Evolutionary conservation across 805 yeast genomes (phyloP).

Genomic region (Wickerhamiella dianesei): DNA sequence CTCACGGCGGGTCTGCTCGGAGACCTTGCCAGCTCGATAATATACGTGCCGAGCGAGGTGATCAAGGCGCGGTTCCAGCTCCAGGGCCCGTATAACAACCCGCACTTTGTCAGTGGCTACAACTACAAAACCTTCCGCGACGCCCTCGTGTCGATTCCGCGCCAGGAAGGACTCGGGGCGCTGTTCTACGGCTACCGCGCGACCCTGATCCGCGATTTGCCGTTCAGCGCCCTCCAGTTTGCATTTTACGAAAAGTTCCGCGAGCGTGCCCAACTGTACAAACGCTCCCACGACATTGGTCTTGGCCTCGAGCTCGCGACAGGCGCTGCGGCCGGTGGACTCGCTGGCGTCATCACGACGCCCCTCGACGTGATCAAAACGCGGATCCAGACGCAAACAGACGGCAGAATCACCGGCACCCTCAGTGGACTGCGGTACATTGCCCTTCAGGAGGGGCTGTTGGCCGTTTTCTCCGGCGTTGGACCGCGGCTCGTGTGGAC

Average conservation of each 20-base stretch:
- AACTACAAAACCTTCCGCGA: constrained; percentile 64
- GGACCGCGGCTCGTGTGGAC: constrained; percentile 98
- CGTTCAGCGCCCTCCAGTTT: constrained; percentile 90
- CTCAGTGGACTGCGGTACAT: constrained; percentile 40
- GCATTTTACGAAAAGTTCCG: constrained; percentile 75
- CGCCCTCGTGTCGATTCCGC: constrained; percentile 53
- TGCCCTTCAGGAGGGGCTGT: constrained; percentile 57
- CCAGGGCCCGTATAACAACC: constrained; percentile 79
- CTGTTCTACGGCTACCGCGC: constrained; percentile 89
- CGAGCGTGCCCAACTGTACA: constrained; percentile 23
- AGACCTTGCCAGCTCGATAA: constrained; percentile 74
- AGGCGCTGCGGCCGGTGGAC: constrained; percentile 93
- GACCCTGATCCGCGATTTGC: constrained; percentile 80
- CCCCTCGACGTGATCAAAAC: constrained; percentile 90
- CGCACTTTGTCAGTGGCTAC: constrained; percentile 67
- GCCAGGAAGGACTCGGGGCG: constrained; percentile 60
- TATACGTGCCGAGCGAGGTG: constrained; percentile 93
- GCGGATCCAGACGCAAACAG: constrained; percentile 73
- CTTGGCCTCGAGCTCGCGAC: constrained; percentile 52
- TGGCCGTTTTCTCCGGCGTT: constrained; percentile 82
- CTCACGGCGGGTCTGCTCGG: constrained; percentile 85
- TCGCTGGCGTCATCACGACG: constrained; percentile 79
- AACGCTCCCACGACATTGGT: constrained; percentile 24
- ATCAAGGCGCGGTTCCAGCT: constrained; percentile 83
- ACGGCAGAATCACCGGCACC: constrained; percentile 32